Evolutionary conservation across 192 early-diverging fungal genomes (phyloP), one percentile per base, ranked within the genome.

Genomic region (Phlyctochytrium bullatum): DNA sequence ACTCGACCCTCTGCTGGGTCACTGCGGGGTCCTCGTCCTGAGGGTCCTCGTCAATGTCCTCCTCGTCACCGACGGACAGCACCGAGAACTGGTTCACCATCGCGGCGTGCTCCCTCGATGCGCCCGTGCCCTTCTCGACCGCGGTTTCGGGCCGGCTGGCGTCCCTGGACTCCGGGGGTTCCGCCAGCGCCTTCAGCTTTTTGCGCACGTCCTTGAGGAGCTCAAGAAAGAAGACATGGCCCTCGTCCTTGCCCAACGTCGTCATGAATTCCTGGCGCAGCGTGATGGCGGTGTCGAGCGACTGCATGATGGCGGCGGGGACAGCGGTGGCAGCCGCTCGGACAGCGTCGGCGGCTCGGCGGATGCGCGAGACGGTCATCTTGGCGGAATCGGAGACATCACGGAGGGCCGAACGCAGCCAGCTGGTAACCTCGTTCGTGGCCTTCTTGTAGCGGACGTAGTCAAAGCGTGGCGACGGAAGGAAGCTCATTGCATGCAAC

Each of bases 361-460:
- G 40, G 10, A 47, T 47, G 40, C n/a, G n/a, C n/a, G 40, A 14
- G 40, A 20, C 6, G 20, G 40, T 47, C 40, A 20, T 47, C 20
- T 47, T 6, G 10, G 6, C 20, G 6, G 6, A 6, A 6, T 47
- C 20, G 6, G 6, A 14, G 40, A 47, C 6, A 14, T 6, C 40
- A 14, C 10, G 40, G 40, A 47, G 10, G 10, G 6, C 10, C 20
- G 40, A 14, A 6, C 20, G 10, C 10, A 47, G 40, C 40, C 40
- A 47, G 40, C 10, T 20, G 10, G 40, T 47, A 20, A 47, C 40
- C 6, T 14, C 6, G 40, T 6, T 20, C 40, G 40, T 47, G 40
- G 40, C 40, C 40, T 47, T 6, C 40, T 47, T 47, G 40, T 47
- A 47, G n/a, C n/a, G n/a, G n/a, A n/a, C n/a, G n/a, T n/a, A n/a